These are phyloP conservation scores for Vigna radiata DNA, from an alignment of 306 rosid genomes.

Conservation along the genomic window DNA sequence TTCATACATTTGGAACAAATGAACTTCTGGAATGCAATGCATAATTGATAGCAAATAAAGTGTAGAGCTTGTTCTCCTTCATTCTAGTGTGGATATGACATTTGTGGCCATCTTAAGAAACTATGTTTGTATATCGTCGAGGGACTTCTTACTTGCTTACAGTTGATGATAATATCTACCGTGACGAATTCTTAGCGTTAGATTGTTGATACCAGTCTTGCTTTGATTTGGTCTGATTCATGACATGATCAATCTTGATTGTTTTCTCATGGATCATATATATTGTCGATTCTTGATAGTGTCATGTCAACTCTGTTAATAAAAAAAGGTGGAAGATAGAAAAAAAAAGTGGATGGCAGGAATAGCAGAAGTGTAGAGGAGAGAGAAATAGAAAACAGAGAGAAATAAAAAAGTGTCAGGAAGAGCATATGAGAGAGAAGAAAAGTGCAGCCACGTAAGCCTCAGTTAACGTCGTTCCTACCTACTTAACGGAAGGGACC, in stretches of 20 bases:
- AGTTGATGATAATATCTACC: neutral
- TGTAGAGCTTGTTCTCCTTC: neutral
- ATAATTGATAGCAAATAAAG: slow-evolving; percentile 9
- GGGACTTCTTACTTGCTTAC: too few species aligned
- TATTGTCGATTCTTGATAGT: slow-evolving; percentile 26
- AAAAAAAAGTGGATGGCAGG: too few species aligned
- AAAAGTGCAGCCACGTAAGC: too few species aligned
- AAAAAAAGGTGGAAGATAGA: too few species aligned
- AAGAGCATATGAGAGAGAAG: too few species aligned
- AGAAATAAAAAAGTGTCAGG: too few species aligned
- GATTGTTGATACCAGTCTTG: slow-evolving; percentile 9
- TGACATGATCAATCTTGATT: neutral
- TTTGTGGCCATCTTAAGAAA: too few species aligned
- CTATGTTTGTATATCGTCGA: too few species aligned
- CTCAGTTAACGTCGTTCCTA: too few species aligned
- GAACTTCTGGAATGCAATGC: neutral
- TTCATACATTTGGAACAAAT: neutral
- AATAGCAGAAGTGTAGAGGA: too few species aligned
- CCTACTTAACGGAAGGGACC: too few species aligned
- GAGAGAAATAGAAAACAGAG: too few species aligned
- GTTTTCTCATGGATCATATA: slow-evolving; percentile 25
- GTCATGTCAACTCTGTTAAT: slow-evolving; percentile 12
- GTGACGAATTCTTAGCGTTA: neutral
- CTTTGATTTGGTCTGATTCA: neutral
- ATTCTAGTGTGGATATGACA: neutral